Evolutionary conservation across 2,329 filamentous ascomycete genomes (phyloP).

Genomic region (Lasiodiplodia hormozganensis): DNA sequence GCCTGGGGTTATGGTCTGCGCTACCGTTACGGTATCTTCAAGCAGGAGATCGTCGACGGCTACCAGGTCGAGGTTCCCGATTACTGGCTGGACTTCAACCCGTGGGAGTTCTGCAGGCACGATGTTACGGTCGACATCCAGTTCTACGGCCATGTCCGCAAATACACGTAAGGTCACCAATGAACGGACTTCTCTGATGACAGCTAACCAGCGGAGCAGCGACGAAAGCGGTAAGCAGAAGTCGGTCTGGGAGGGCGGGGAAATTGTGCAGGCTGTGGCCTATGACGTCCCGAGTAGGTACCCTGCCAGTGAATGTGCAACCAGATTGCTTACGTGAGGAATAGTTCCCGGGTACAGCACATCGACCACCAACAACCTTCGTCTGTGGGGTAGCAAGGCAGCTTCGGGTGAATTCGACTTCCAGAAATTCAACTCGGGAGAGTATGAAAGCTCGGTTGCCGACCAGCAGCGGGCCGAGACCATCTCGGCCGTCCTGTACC

Average conservation of each 20-base stretch:
- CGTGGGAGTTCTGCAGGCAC: slow-evolving; percentile 96
- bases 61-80: slow-evolving; percentile 98
- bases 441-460: slow-evolving; percentile 97
- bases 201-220: slow-evolving; percentile 42
- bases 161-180: slow-evolving; percentile 52
- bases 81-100: slow-evolving; percentile 99
- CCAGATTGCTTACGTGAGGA: slow-evolving; percentile 31
- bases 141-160: slow-evolving; percentile 88
- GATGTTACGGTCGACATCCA: slow-evolving; percentile 96
- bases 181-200: not conserved
- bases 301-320: not conserved
- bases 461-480: slow-evolving; percentile 99
- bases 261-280: slow-evolving; percentile 88
- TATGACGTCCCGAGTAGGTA: slow-evolving; percentile 74
- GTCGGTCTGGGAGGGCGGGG: slow-evolving; percentile 87
- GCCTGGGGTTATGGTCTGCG: slow-evolving; percentile 97
- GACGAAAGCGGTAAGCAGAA: slow-evolving; percentile 78
- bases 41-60: slow-evolving; percentile 97
- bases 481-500: slow-evolving; percentile 95
- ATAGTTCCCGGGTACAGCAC: slow-evolving; percentile 89
- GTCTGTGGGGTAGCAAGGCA: slow-evolving; percentile 97
- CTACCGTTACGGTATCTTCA: slow-evolving; percentile 96
- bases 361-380: slow-evolving; percentile 91
- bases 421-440: slow-evolving; percentile 98
- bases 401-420: slow-evolving; percentile 98